phyloP scores from a whole-genome alignment of 2,329 filamentous ascomycete species.

The Epichloe gansuensis region DNA sequence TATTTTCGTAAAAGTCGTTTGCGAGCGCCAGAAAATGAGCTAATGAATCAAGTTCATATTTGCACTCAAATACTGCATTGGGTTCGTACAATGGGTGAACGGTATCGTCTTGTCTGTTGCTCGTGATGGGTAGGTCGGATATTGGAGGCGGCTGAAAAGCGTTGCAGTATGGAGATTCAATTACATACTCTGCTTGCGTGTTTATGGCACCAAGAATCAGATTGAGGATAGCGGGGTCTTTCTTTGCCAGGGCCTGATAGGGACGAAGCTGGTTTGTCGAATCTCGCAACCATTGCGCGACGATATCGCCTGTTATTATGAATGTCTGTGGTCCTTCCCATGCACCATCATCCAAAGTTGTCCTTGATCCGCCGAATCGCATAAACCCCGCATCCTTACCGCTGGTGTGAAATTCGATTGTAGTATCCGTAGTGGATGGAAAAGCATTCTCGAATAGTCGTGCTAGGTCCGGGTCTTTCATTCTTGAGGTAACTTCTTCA shows the following conservation, averaged over 20 bases:
- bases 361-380: conserved; percentile 19
- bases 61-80: conserved; percentile 86
- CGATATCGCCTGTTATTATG: conserved; percentile 86
- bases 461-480: conserved; percentile 78
- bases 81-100: conserved; percentile 85
- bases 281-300: conserved; percentile 85
- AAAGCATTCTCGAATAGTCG: conserved; percentile 92
- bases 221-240: conserved; percentile 64
- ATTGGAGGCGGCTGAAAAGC: conserved; percentile 92
- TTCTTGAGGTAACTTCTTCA: conserved; percentile 61
- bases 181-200: conserved; percentile 90
- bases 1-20: conserved; percentile 78
- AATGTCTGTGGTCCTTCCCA: conserved; percentile 87
- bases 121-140: conserved; percentile 56
- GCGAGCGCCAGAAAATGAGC: conserved; percentile 78
- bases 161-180: conserved; percentile 92
- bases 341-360: conserved; percentile 37
- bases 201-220: conserved; percentile 90
- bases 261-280: conserved; percentile 88
- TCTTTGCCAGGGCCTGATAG: conserved; percentile 75
- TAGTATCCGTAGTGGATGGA: conserved; percentile 75
- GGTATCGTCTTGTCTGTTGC: conserved; percentile 69
- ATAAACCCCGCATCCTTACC: conserved; percentile 32
- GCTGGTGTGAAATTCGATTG: conserved; percentile 74
- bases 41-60: conserved; percentile 94